Base-by-base conservation (phyloP, 768 basidiomycete species). In the Boletus subcaerulescens region DNA sequence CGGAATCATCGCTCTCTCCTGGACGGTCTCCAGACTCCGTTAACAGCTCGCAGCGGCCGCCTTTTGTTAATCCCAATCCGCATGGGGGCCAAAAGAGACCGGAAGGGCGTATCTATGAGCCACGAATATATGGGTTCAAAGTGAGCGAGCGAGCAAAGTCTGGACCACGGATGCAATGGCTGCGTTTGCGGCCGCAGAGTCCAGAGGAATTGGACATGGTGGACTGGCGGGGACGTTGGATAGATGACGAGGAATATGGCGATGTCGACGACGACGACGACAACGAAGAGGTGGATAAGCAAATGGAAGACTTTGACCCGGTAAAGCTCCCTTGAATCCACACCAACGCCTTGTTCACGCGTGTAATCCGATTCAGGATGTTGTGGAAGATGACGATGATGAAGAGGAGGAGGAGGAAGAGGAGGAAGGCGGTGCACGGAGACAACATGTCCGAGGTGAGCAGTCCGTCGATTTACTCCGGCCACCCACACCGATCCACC, bases 151-250 rank as follows among this genome's bases (percentile, higher is more conserved):
- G 91, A 48, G 93, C 97, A 12, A 90, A 93, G 70, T 91, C 84
- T 63, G 97, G 97, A 5, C 97, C 97, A 14, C 80, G 97, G 55
- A 98, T 99, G 95, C 87, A 88, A 65, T 99, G 97, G 97, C 71
- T 98, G 71, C 80, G 97, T 51, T 70, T 93, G 71, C 78, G 96
- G 55, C 96, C 96, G 32, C 85, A 89, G 69, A 84, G 78, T 54
- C 80, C 85, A 2, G 81, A 82, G 51, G 92, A 95, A 63, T 71
- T 98, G 63, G 92, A 94, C 61, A 76, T 80, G 64, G 94, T 97
- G 31, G 95, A 97, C 69, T 93, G 87, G 84, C 80, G 89, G 54
- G 95, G 95, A 7, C 76, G 89, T 47, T 98, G 93, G 92, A 84
- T 91, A 57, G 82, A 83, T 14, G 85, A 86, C 18, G 86, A 86